Conservation (phyloP, 129 eudicot species). For the Lactuca sativa region DNA sequence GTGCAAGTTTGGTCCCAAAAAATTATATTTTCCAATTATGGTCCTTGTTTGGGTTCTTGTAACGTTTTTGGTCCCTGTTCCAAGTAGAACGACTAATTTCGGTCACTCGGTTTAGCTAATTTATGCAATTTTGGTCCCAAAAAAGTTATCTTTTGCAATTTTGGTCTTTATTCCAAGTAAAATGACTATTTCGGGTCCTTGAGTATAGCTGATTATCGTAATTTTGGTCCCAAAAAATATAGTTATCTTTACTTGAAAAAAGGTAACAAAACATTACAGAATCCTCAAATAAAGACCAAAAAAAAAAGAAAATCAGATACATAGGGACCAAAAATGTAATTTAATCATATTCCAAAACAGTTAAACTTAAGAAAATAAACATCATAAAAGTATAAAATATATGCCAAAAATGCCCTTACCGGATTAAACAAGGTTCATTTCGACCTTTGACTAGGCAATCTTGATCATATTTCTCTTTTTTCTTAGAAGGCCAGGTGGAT, state of each 20-base stretch:
- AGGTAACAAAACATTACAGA: background rate
- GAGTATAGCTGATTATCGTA: too few species aligned
- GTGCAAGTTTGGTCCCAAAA: background rate
- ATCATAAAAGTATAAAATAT: background rate
- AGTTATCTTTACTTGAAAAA: background rate
- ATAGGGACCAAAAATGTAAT: background rate
- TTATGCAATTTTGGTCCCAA: too few species aligned
- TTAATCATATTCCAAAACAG: background rate
- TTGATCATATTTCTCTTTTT: slow-evolving; percentile 85
- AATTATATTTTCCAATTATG: too few species aligned
- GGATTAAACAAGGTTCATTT: slow-evolving; percentile 89
- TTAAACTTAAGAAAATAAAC: background rate
- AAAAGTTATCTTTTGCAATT: too few species aligned
- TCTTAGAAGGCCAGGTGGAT: slow-evolving; percentile 89
- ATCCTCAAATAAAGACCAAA: background rate
- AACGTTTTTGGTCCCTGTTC: too few species aligned
- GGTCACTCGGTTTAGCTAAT: too few species aligned
- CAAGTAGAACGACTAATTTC: too few species aligned
- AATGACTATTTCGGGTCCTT: too few species aligned
- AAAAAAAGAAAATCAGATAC: background rate
- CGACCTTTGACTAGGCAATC: slow-evolving; percentile 91
- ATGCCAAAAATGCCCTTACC: slow-evolving; percentile 50
- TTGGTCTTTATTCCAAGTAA: too few species aligned
- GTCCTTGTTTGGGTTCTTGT: too few species aligned
- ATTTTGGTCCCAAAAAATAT: too few species aligned